Percentiles rank a stretch among this genome's conserved stretches.
These are phyloP conservation scores for Nicotiana attenuata DNA, from an alignment of 257 asterid genomes.

Conservation along the genomic window DNA sequence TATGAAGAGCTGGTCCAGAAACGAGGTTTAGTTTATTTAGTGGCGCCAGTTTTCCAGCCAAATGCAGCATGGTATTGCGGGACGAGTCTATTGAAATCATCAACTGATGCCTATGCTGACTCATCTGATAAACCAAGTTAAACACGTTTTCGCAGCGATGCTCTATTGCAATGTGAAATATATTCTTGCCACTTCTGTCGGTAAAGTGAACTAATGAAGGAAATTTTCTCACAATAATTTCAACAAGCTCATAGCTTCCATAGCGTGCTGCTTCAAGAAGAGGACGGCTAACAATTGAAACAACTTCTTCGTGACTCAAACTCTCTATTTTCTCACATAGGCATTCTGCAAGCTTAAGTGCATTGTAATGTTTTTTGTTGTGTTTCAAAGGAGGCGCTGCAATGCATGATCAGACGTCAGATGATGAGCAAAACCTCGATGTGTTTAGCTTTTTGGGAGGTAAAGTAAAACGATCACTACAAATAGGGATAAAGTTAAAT, in stretches of 20 bases:
- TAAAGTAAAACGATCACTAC: too few relatives aligned
- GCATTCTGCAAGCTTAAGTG: background rate
- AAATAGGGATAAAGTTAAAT: too few relatives aligned
- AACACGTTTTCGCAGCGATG: background rate
- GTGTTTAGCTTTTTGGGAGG: too few relatives aligned
- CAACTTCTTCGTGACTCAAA: background rate
- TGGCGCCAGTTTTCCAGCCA: conserved; percentile 15
- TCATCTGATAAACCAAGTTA: background rate
- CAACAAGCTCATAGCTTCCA: background rate
- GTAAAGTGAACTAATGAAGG: background rate
- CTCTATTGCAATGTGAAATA: background rate
- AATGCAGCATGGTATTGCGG: conserved; percentile 9
- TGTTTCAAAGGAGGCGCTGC: background rate
- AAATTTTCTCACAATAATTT: background rate
- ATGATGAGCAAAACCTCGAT: too few relatives aligned
- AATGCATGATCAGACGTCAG: background rate
- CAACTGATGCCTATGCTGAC: background rate
- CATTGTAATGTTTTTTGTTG: background rate
- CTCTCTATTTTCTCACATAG: background rate
- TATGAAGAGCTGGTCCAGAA: conserved; percentile 11
- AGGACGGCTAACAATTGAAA: background rate
- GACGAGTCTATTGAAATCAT: background rate
- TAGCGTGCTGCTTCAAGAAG: background rate
- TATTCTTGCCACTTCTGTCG: background rate
- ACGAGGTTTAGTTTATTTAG: background rate